These are phyloP conservation scores for Sonneratia alba DNA, from an alignment of 345 rosid species.

Conservation along the genomic window DNA sequence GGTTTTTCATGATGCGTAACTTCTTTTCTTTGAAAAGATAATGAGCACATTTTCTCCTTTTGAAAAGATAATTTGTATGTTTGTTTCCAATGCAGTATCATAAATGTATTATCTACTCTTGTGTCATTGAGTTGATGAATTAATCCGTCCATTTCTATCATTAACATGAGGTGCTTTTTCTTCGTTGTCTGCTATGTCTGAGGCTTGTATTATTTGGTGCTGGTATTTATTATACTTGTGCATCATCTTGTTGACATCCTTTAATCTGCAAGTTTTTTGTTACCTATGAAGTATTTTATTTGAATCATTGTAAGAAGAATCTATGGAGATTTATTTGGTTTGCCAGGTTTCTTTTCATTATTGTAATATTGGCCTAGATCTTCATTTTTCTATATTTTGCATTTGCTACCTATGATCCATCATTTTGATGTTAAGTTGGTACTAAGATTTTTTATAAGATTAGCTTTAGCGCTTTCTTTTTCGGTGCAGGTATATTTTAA, in stretches of 20 bases:
- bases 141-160: background rate
- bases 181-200: background rate
- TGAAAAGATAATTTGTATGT: background rate
- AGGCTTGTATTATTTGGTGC: background rate
- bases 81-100: background rate
- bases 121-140: background rate
- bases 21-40: background rate
- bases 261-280: background rate
- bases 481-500: slow-evolving; percentile 68
- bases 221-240: background rate
- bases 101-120: background rate
- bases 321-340: background rate
- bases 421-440: background rate
- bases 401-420: background rate
- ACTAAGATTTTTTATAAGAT: background rate
- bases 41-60: background rate
- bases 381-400: background rate
- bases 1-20: background rate
- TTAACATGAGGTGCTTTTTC: background rate
- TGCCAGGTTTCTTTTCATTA: background rate
- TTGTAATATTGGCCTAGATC: background rate
- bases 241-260: background rate
- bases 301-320: no score
- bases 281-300: background rate
- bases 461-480: slow-evolving; percentile 11